These are phyloP conservation scores for Eutrema japonicum DNA, from an alignment of 345 rosid species.

Conservation along the genomic window DNA sequence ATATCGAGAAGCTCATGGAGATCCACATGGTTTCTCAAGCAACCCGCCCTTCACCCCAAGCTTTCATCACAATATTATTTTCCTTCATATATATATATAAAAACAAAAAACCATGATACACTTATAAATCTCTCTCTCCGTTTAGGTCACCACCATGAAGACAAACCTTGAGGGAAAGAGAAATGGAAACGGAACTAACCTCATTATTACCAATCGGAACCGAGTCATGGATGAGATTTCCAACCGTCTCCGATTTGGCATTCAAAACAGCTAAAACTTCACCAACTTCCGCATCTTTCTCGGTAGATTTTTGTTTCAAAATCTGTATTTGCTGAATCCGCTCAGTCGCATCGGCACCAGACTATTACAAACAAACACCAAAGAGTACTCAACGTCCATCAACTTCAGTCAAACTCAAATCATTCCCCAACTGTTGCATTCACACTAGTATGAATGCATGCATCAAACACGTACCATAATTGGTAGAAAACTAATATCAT, in stretches of 20 bases:
- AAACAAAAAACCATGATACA: slow-evolving; percentile 2
- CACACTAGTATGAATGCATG: too few relatives aligned
- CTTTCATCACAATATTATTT: slow-evolving; percentile 60
- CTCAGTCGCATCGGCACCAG: slow-evolving; percentile 39
- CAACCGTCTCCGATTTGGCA: slow-evolving; percentile 63
- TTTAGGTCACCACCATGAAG: neutral
- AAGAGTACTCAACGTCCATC: too few relatives aligned
- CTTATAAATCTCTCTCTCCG: neutral
- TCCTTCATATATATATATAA: slow-evolving; percentile 47
- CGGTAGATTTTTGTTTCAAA: slow-evolving; percentile 51
- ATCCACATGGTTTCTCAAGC: slow-evolving; percentile 86
- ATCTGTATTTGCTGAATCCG: slow-evolving; percentile 55
- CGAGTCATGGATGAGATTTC: slow-evolving; percentile 87
- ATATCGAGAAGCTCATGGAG: slow-evolving; percentile 84
- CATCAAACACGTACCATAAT: too few relatives aligned
- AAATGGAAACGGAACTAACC: slow-evolving; percentile 44
- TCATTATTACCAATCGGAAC: slow-evolving; percentile 76
- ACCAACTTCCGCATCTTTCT: slow-evolving; percentile 66
- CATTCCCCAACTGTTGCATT: too few relatives aligned
- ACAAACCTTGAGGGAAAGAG: neutral
- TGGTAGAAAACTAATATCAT: too few relatives aligned
- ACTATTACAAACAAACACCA: neutral
- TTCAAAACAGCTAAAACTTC: slow-evolving; percentile 57
- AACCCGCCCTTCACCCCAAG: slow-evolving; percentile 63
- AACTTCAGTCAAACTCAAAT: too few relatives aligned